These are phyloP conservation scores for Collybiopsis luxurians DNA, from an alignment of 768 basidiomycete genomes.

Conservation along the genomic window DNA sequence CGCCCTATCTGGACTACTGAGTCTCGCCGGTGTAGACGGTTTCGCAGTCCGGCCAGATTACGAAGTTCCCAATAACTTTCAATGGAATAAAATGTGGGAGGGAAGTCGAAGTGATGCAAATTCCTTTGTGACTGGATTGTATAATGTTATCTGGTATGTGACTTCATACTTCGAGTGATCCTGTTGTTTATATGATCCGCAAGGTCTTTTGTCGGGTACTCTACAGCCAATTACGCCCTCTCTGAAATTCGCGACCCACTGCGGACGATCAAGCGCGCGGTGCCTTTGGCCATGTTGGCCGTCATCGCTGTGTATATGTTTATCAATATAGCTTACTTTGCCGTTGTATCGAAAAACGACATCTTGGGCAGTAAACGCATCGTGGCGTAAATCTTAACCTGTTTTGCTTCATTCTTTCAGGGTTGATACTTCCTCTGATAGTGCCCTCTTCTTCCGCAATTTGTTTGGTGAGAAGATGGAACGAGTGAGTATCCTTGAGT, in stretches of 20 bases:
- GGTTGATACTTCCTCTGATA: constrained; percentile 17
- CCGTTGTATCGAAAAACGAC: constrained; percentile 67
- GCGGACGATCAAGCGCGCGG: constrained; percentile 67
- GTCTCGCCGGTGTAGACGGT: constrained; percentile 44
- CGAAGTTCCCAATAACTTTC: constrained; percentile 53
- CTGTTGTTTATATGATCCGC: not conserved
- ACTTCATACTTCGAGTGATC: not conserved
- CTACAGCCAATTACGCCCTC: constrained; percentile 72
- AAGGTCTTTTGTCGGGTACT: constrained; percentile 74
- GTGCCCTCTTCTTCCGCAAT: constrained; percentile 73
- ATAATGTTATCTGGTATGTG: constrained; percentile 66
- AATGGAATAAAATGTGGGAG: constrained; percentile 62
- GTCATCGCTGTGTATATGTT: constrained; percentile 62
- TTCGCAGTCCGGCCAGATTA: constrained; percentile 50
- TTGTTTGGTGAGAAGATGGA: constrained; percentile 64
- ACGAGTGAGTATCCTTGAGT: constrained; percentile 34
- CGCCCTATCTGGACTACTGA: constrained; percentile 51
- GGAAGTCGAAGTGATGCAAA: constrained; percentile 55
- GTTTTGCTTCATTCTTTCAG: not conserved
- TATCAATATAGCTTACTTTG: constrained; percentile 73
- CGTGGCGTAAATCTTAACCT: constrained; percentile 51
- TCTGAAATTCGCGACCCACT: constrained; percentile 71
- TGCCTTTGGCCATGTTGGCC: constrained; percentile 58
- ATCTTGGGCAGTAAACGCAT: constrained; percentile 63
- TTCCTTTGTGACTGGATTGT: constrained; percentile 61